Conservation (phyloP, 75 land plant genomes). For the Sequoiadendron giganteum region DNA sequence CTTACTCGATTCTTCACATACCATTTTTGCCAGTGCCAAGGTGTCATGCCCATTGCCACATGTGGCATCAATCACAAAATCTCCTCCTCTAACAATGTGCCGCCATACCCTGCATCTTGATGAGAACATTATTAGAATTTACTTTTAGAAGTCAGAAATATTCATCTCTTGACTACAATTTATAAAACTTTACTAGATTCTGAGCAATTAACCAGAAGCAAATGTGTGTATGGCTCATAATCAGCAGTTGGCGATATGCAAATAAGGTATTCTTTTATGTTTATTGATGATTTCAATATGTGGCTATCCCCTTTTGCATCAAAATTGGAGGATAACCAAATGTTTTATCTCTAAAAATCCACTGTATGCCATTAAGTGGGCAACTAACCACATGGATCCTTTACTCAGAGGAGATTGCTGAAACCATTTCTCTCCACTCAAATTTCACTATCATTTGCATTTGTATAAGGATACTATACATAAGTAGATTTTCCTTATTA, state of each 20-base stretch:
- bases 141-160: conserved; percentile 7
- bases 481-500: not conserved
- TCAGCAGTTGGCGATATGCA: not conserved
- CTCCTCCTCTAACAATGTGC: conserved; percentile 64
- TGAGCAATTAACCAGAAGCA: not conserved
- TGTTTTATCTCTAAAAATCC: not conserved
- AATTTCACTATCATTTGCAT: not conserved
- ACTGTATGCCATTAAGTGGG: not conserved
- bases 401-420: not conserved
- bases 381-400: not conserved
- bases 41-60: conserved; percentile 99
- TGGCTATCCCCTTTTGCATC: not conserved
- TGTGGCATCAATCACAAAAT: conserved; percentile 92
- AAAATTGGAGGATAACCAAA: not conserved
- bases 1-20: conserved; percentile 41
- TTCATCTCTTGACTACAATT: not conserved
- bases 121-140: not conserved
- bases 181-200: not conserved
- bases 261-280: not conserved
- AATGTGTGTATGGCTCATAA: not conserved
- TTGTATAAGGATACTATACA: not conserved
- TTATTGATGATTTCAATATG: not conserved
- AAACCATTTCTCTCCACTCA: not conserved
- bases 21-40: conserved; percentile 72
- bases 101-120: conserved; percentile 71